A percentile compares a stretch with the other conserved stretches of the same genome.
phyloP scores from a whole-genome alignment of 345 rosid species.

The Eutrema yunnanense region DNA sequence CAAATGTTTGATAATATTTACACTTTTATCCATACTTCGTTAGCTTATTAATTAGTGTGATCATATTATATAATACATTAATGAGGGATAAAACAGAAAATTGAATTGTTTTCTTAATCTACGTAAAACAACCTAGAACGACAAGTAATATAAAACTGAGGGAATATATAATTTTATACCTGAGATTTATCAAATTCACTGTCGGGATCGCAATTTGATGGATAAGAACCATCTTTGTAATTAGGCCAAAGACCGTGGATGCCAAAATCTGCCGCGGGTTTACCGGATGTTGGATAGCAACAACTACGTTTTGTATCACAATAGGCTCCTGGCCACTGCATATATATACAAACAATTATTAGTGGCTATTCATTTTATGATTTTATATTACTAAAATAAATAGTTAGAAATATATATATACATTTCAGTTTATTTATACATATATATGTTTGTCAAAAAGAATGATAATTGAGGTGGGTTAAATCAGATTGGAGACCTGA shows the following conservation, averaged over 20 bases:
- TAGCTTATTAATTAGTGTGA: too few species aligned
- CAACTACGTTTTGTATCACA: conserved; percentile 61
- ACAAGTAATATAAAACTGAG: too few species aligned
- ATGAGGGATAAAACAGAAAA: too few species aligned
- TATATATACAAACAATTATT: background rate
- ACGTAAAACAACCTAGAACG: too few species aligned
- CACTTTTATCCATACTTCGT: too few species aligned
- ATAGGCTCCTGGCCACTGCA: conserved; percentile 91
- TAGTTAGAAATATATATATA: background rate
- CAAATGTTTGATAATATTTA: too few species aligned
- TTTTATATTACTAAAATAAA: background rate
- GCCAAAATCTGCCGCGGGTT: conserved; percentile 75
- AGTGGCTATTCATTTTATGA: background rate
- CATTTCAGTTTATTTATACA: too few species aligned
- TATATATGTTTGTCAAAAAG: background rate
- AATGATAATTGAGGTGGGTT: background rate
- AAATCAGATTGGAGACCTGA: conserved; percentile 32
- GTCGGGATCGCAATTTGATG: conserved; percentile 55
- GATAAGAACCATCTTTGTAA: conserved; percentile 61
- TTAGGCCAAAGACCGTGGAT: conserved; percentile 97
- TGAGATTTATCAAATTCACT: conserved; percentile 40
- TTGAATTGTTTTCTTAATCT: too few species aligned
- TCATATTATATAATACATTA: too few species aligned
- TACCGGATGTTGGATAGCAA: conserved; percentile 80
- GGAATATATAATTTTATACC: conserved; percentile 34